phyloP scores from a whole-genome alignment of 1,139 yeast species.

The Pichia sp. region DNA sequence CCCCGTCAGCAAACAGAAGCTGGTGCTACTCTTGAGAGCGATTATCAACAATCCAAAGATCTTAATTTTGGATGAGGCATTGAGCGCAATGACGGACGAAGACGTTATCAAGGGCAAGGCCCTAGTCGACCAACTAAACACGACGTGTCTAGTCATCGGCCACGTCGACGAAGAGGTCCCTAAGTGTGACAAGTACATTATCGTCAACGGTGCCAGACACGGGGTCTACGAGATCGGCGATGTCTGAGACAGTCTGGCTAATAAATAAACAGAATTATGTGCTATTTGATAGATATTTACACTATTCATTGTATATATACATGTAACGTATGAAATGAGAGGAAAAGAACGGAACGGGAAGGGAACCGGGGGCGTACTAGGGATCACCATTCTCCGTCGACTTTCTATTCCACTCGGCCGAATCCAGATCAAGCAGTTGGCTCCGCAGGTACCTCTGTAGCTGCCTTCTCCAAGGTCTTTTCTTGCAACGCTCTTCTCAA shows the following conservation, averaged over 20 bases:
- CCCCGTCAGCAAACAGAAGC: slow-evolving; percentile 70
- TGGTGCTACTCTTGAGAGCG: slow-evolving; percentile 70
- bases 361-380: too few relatives aligned
- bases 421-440: not conserved
- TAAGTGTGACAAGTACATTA: slow-evolving; percentile 45
- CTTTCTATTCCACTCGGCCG: too few relatives aligned
- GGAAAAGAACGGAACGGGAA: not conserved
- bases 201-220: slow-evolving; percentile 33
- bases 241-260: slow-evolving; percentile 8
- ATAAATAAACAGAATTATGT: not conserved
- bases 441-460: not conserved
- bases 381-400: too few relatives aligned
- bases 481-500: slow-evolving; percentile 20
- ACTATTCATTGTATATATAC: slow-evolving; percentile 1
- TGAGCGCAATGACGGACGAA: slow-evolving; percentile 80
- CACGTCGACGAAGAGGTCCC: slow-evolving; percentile 68
- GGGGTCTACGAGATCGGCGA: slow-evolving; percentile 31
- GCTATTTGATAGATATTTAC: not conserved
- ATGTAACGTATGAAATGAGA: not conserved
- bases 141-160: slow-evolving; percentile 70
- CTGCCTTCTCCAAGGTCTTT: not conserved
- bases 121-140: slow-evolving; percentile 50
- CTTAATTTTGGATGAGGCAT: slow-evolving; percentile 85
- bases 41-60: slow-evolving; percentile 71
- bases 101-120: slow-evolving; percentile 63